These are phyloP conservation scores for Teunomyces stri DNA, from an alignment of 805 yeast species.

Conservation along the genomic window DNA sequence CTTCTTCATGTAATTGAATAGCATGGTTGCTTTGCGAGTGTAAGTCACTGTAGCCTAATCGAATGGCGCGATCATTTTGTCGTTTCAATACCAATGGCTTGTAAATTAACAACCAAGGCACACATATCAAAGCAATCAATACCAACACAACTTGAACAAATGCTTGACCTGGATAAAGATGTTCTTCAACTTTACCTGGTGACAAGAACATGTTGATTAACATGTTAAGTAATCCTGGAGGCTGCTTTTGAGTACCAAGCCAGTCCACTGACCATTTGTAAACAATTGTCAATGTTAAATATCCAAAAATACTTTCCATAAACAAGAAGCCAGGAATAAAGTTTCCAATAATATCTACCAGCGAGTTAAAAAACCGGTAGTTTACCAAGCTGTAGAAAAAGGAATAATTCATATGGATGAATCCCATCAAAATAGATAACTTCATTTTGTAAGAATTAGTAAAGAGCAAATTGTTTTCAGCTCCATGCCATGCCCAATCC, in stretches of 20 bases:
- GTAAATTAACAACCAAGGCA: slow-evolving; percentile 84
- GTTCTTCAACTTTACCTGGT: slow-evolving; percentile 85
- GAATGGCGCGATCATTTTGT: slow-evolving; percentile 48
- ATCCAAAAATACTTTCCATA: slow-evolving; percentile 96
- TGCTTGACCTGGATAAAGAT: slow-evolving; percentile 77
- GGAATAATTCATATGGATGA: slow-evolving; percentile 90
- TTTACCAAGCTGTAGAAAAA: slow-evolving; percentile 82
- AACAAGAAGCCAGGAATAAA: slow-evolving; percentile 91
- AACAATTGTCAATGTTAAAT: slow-evolving; percentile 77
- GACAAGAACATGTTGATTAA: slow-evolving; percentile 91
- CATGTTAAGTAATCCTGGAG: slow-evolving; percentile 94
- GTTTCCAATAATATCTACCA: slow-evolving; percentile 84
- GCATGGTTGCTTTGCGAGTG: slow-evolving; percentile 28
- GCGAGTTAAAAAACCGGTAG: slow-evolving; percentile 62
- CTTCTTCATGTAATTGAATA: slow-evolving; percentile 40
- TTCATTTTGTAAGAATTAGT: slow-evolving; percentile 98
- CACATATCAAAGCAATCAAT: slow-evolving; percentile 77
- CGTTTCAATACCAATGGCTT: slow-evolving; percentile 77
- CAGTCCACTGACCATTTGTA: slow-evolving; percentile 96
- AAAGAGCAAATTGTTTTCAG: slow-evolving; percentile 87
- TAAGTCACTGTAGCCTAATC: slow-evolving; percentile 38
- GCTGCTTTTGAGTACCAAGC: slow-evolving; percentile 70
- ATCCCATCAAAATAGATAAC: slow-evolving; percentile 91
- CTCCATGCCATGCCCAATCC: slow-evolving; percentile 96
- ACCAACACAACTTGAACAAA: slow-evolving; percentile 70